Evolutionary conservation across 805 yeast species (phyloP), one percentile per base, ranked within the genome.

Genomic region (Starmerella roubikii): DNA sequence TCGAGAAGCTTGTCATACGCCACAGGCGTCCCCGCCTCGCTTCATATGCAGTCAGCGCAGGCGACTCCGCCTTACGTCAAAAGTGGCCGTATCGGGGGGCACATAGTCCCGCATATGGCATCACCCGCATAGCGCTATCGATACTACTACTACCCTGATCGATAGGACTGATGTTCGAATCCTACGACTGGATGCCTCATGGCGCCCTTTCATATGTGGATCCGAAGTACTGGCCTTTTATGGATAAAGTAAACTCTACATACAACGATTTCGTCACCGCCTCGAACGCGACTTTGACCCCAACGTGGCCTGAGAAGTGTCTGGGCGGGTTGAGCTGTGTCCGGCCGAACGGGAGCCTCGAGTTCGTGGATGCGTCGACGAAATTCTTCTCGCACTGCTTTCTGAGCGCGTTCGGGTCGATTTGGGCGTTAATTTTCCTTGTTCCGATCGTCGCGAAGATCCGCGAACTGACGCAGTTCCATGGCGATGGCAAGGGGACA

Each of bases 331-430:
- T 44, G 17, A 13, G 21, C 9, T 46, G 50, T 30, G 13, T 10
- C 8, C 13, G 32, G 15, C 32, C 33, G 1, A 40, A 41, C 6
- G 44, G 41, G 7, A 19, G 29, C 9, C 41, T 48, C 38, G 25
- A 38, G 24, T 37, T 38, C 21, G 33, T 51, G 34, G 35, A 48
- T 32, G 50, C 52, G 2, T 28, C 34, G 3, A 51, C 55, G 2
- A 40, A 44, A 35, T 51, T 50, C 20, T 29, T 50, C 11, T 37
- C 46, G n/a, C 41, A 32, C 42, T 50, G 55, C 24, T 21, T 46
- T 19, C 28, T 46, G 8, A 22, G 44, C 7, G 8, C 40, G 5
- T 28, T 39, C n/a, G 54, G 49, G 2, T 46, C 30, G 8, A 21
- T 36, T 16, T 27, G 42, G 6, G 35, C 54, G 4, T 19, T 34